A percentile compares a stretch with the other conserved stretches of the same genome.
phyloP scores from a whole-genome alignment of 2,329 filamentous ascomycete species.

The Fusarium sp. region DNA sequence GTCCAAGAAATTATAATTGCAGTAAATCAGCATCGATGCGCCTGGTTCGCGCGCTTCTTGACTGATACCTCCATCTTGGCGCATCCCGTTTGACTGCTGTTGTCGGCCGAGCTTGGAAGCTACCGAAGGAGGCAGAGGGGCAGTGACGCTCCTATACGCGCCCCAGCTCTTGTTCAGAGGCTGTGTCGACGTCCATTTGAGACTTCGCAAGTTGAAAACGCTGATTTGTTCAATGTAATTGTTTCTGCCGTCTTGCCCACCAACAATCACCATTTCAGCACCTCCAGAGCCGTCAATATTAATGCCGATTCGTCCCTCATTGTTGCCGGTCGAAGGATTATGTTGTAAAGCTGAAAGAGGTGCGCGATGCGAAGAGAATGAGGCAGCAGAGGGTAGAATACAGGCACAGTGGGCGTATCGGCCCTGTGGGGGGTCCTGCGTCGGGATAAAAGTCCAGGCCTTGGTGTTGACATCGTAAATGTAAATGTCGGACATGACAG shows the following conservation, averaged over 20 bases:
- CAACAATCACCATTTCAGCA: constrained; percentile 96
- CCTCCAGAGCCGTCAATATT: constrained; percentile 91
- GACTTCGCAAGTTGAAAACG: constrained; percentile 93
- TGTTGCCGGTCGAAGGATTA: constrained; percentile 84
- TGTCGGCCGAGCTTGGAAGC: constrained; percentile 74
- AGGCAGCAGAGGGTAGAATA: constrained; percentile 86
- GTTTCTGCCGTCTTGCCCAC: constrained; percentile 96
- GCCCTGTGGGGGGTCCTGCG: constrained; percentile 86
- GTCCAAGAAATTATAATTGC: constrained; percentile 98
- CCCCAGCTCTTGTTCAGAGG: constrained; percentile 91
- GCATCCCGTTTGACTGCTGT: constrained; percentile 57
- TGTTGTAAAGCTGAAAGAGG: constrained; percentile 89
- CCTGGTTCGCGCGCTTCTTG: constrained; percentile 67
- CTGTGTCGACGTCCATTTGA: constrained; percentile 95
- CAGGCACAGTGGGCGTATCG: constrained; percentile 97
- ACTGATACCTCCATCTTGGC: constrained; percentile 60
- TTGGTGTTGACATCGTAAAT: constrained; percentile 88
- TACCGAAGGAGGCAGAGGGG: constrained; percentile 77
- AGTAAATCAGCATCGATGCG: constrained; percentile 93
- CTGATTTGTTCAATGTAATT: constrained; percentile 99
- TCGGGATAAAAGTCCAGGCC: constrained; percentile 86
- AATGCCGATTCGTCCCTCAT: constrained; percentile 88
- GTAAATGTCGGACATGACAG: constrained; percentile 98
- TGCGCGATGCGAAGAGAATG: constrained; percentile 85
- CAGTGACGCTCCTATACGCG: constrained; percentile 94